Evolutionary conservation across 169 alveolate species (phyloP), one percentile per base, ranked within the genome.

Genomic region (Blepharisma undulans): DNA sequence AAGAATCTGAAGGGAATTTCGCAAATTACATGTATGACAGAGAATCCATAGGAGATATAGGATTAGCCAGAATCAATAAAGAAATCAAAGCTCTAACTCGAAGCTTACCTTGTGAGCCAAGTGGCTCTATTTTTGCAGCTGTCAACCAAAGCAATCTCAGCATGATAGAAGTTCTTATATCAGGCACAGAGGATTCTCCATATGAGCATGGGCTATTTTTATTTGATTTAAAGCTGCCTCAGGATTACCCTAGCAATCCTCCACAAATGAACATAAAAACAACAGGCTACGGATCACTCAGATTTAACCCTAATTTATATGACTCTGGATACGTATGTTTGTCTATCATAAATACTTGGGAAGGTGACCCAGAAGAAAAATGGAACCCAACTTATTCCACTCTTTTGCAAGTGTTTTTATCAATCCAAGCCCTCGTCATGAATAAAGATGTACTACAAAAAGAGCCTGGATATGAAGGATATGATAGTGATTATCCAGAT

Each of bases 131-230:
- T 30, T 95, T 94, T 88, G 94, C 92, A 1, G 85, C 94, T 77
- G 93, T 92, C 18, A 96, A 94, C 82, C 90, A 92, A 59, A 88
- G 91, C 74, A 94, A 93, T 61, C 91, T 95, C 74, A 96, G 94
- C 87, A 92, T 74, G 59, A 95, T 95, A 94, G 78, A 91, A 66
- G 98, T 94, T 1, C 71, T 96, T 36, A 94, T 96, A 10, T 93
- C 95, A 80, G 98, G 98, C 29, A 92, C 97, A 72, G 95, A 92
- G 25, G 98, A 96, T 48, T 94, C 98, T 3, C 98, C 98, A 4
- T 96, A 96, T 84, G 95, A 94, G 21, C 95, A 95, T 80, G 98
- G 98, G 19, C 96, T 96, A 12, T 96, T 91, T 88, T 81, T 92
- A 72, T 96, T 94, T 88, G 97, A 95, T 91, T 93, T 96, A 34